Percentiles rank a stretch among this genome's conserved stretches.
Evolutionary conservation across 768 basidiomycete genomes (phyloP).

Genomic region (Bullera alba): DNA sequence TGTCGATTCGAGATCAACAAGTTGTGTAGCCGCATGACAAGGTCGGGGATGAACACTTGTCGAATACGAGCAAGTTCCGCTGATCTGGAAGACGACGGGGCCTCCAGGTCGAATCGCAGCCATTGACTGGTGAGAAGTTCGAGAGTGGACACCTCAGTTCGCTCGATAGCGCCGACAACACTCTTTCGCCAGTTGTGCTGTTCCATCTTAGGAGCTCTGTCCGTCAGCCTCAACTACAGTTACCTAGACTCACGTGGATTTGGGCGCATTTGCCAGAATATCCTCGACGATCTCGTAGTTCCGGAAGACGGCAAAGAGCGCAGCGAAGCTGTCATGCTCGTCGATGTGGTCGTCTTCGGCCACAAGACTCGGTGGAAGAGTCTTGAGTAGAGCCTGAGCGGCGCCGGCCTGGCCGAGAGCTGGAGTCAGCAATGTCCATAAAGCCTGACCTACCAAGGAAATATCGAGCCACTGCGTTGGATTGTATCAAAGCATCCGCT

Average conservation of each 20-base stretch:
- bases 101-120: conserved; percentile 15
- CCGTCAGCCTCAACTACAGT: background rate
- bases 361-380: conserved; percentile 32
- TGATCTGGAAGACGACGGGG: background rate
- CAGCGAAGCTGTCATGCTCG: conserved; percentile 33
- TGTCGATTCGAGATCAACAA: conserved; percentile 60
- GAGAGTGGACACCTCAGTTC: conserved; percentile 59
- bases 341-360: conserved; percentile 19
- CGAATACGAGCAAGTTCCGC: conserved; percentile 70
- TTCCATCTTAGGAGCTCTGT: conserved; percentile 40
- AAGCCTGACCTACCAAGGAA: conserved; percentile 63
- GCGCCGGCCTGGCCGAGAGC: conserved; percentile 68
- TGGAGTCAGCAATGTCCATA: conserved; percentile 36
- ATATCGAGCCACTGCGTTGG: conserved; percentile 79
- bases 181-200: conserved; percentile 42
- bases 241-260: conserved; percentile 22
- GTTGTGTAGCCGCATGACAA: conserved; percentile 76
- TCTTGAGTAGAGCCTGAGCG: conserved; percentile 48
- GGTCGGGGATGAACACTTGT: conserved; percentile 80
- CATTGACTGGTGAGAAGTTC: conserved; percentile 56
- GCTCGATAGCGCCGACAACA: conserved; percentile 53
- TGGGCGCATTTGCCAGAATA: conserved; percentile 24
- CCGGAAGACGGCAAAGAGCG: conserved; percentile 34
- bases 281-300: conserved; percentile 33
- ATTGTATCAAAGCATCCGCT: conserved; percentile 70